Evolutionary conservation across 2,329 filamentous ascomycete genomes (phyloP).

Genomic region (Amauroascus niger): DNA sequence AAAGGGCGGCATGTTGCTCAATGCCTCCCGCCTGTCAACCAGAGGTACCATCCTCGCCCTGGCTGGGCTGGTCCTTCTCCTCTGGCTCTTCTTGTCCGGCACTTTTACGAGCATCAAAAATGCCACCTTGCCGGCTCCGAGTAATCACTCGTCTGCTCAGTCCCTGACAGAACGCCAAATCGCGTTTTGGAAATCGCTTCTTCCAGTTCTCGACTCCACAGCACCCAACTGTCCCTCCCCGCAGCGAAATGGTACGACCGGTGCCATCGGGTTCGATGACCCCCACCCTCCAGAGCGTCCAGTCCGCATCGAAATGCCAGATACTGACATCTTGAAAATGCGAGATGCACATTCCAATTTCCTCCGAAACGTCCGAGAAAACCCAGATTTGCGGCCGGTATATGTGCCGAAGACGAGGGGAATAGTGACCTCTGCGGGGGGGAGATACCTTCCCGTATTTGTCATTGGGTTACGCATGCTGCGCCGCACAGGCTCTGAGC

Average conservation of each 20-base stretch:
- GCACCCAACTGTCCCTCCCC: constrained; percentile 26
- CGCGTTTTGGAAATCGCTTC: constrained; percentile 29
- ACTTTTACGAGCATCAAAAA: background rate
- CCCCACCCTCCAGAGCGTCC: constrained; percentile 22
- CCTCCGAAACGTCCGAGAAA: constrained; percentile 23
- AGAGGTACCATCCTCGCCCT: constrained; percentile 1
- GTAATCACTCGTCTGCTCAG: background rate
- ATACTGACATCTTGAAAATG: constrained; percentile 26
- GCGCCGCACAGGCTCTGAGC: constrained; percentile 24
- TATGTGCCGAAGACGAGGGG: constrained; percentile 22
- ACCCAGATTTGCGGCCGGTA: constrained; percentile 25
- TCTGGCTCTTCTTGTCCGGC: constrained; percentile 5
- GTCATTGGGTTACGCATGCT: constrained; percentile 28
- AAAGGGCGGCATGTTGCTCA: constrained; percentile 12
- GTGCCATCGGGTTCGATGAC: constrained; percentile 24
- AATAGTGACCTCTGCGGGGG: constrained; percentile 35
- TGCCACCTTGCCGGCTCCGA: background rate
- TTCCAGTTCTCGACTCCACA: constrained; percentile 24
- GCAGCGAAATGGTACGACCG: constrained; percentile 21
- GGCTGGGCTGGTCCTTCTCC: background rate
- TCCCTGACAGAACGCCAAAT: constrained; percentile 18
- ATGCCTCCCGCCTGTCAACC: constrained; percentile 4
- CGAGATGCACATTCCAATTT: constrained; percentile 30
- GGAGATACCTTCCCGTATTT: constrained; percentile 25
- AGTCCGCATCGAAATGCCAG: constrained; percentile 25